Base-by-base conservation (phyloP, 192 early-diverging fungal genomes). In the Endogone sp. region DNA sequence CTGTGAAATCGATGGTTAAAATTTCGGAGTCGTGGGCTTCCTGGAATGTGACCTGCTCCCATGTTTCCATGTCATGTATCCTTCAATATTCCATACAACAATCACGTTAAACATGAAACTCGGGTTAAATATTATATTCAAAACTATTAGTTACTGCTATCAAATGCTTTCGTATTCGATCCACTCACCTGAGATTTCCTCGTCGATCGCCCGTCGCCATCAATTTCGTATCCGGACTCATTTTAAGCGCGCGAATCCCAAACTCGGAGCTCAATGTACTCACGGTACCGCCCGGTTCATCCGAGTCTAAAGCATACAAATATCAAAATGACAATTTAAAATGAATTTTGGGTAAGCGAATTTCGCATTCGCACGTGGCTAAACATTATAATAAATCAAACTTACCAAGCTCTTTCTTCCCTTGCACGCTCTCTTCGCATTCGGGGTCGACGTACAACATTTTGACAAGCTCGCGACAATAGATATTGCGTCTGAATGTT, bases 11-110 rank as follows among this genome's bases (percentile, higher is more conserved):
- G 24, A 94, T 87, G 8, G 86, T 73, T 29, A 94, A 68, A 37
- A 94, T 87, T 70, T 93, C 93, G 2, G 86, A 87, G 27, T 91
- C 89, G 68, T 94, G 93, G 0, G 90, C 93, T 59, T 92, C 90
- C 61, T 91, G 78, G 67, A 76, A 89, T 0, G 80, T 79, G 3
- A 90, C 64, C 69, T 91, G 75, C 26, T 86, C 68, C 70, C 90
- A 88, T 9, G 79, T 82, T 20, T 76, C 67, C 22, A 91, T 73
- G 27, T 86, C 81, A 49, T 88, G 87, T 0, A 93, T 81, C 26
- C 90, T 84, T 44, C n/a, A 13, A 44, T 44, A 44, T 44, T 44
- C 37, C 37, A 44, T 66, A 68, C 32, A 44, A 49, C 2, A n/a
- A 58, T 8, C 37, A 44, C 4, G 13, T 44, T 8, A n/a, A n/a